A percentile compares a stretch with the other conserved stretches of the same genome.
Evolutionary conservation across 116 monocot genomes (phyloP).

Genomic region (Phalaenopsis hybrid): DNA sequence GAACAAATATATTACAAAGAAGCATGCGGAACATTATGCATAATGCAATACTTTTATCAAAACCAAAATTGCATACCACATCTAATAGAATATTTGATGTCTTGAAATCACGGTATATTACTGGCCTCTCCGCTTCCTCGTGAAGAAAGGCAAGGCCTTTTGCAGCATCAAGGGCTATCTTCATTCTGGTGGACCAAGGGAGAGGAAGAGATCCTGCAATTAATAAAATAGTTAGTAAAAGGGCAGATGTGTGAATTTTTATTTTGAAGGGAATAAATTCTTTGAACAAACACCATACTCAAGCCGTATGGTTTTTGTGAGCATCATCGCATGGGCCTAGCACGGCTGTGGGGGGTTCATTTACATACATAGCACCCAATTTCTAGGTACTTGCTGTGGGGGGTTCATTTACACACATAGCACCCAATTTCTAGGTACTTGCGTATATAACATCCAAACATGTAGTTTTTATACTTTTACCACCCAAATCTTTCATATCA

Average conservation of each 20-base stretch:
- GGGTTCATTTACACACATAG: too few relatives aligned
- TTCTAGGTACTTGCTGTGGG: too few relatives aligned
- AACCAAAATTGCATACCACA: constrained; percentile 8
- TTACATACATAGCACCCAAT: too few relatives aligned
- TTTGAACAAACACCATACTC: too few relatives aligned
- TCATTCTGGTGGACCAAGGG: constrained; percentile 20
- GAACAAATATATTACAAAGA: not conserved
- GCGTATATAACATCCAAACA: too few relatives aligned
- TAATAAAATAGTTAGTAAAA: not conserved
- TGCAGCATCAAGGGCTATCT: constrained; percentile 17
- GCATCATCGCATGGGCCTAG: too few relatives aligned
- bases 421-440: too few relatives aligned
- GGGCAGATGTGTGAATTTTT: not conserved
- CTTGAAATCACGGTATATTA: constrained; percentile 21
- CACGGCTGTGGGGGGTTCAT: too few relatives aligned
- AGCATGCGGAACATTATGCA: not conserved
- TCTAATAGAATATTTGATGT: constrained; percentile 12
- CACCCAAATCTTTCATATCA: too few relatives aligned
- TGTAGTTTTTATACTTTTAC: too few relatives aligned
- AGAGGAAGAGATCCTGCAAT: constrained; percentile 14
- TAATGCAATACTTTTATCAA: not conserved
- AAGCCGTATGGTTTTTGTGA: too few relatives aligned
- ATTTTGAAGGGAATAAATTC: not conserved
- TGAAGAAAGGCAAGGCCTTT: constrained; percentile 16
- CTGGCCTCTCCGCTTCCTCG: constrained; percentile 15